phyloP scores from a whole-genome alignment of 768 basidiomycete genomes.

The Tricholoma terreum region DNA sequence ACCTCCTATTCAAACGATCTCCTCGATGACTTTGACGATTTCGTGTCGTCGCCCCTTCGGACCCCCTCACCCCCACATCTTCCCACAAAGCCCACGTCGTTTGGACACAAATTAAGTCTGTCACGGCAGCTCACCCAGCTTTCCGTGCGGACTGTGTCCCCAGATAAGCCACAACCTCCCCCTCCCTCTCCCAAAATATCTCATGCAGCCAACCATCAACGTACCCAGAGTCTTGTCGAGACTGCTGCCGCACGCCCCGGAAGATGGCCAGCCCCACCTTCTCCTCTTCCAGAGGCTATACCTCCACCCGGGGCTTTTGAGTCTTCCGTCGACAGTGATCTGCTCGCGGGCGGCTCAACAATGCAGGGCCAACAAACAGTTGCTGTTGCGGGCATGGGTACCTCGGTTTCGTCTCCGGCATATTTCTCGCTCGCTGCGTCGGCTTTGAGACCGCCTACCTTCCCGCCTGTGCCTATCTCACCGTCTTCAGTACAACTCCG shows the following conservation, averaged over 20 bases:
- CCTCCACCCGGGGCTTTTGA: constrained; percentile 20
- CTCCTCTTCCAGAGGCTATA: constrained; percentile 23
- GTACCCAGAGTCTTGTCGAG: constrained; percentile 57
- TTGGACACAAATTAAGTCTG: constrained; percentile 7
- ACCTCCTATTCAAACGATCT: constrained; percentile 7
- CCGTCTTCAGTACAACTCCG: not conserved
- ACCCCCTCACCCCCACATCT: constrained; percentile 48
- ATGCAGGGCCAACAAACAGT: constrained; percentile 29
- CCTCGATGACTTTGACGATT: constrained; percentile 27
- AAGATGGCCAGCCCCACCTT: constrained; percentile 39
- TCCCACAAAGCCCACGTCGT: constrained; percentile 29
- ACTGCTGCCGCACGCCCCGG: constrained; percentile 49
- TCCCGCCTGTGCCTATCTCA: constrained; percentile 8
- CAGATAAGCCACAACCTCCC: constrained; percentile 12
- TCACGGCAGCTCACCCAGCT: not conserved
- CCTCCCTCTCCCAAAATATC: constrained; percentile 26
- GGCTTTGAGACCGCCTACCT: constrained; percentile 10
- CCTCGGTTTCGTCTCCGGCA: constrained; percentile 12
- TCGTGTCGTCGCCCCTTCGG: constrained; percentile 38
- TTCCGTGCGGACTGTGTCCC: constrained; percentile 3
- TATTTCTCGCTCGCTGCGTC: constrained; percentile 10
- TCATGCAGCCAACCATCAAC: constrained; percentile 47
- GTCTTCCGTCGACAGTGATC: constrained; percentile 18
- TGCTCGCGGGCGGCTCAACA: constrained; percentile 24
- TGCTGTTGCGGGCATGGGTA: constrained; percentile 26